Evolutionary conservation across 2,329 filamentous ascomycete species (phyloP).

Genomic region (Aspergillus sclerotialis): DNA sequence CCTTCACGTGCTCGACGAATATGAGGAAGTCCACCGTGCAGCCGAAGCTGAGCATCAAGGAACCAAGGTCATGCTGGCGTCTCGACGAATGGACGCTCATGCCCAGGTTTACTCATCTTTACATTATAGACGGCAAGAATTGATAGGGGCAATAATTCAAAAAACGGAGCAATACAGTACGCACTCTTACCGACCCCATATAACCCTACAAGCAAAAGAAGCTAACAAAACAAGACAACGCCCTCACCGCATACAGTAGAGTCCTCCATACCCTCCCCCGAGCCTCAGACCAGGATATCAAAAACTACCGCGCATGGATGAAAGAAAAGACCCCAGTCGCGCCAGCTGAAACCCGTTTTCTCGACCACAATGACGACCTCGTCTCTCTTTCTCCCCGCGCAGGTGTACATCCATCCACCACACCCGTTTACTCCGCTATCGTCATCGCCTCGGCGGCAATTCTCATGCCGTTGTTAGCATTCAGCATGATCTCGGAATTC

Average conservation of each 20-base stretch:
- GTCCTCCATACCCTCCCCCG: constrained; percentile 39
- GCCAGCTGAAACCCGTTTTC: constrained; percentile 45
- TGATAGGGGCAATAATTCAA: constrained; percentile 49
- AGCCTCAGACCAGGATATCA: constrained; percentile 42
- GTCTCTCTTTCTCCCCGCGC: constrained; percentile 24
- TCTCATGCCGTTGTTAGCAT: constrained; percentile 53
- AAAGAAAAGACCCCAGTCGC: constrained; percentile 43
- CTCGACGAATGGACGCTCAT: constrained; percentile 36
- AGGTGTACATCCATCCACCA: constrained; percentile 9
- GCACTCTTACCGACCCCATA: constrained; percentile 12
- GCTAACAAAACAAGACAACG: constrained; percentile 25
- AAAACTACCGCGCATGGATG: constrained; percentile 50
- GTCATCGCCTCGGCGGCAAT: constrained; percentile 46
- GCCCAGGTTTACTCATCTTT: constrained; percentile 47
- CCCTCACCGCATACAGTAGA: constrained; percentile 41
- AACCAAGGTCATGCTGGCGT: constrained; percentile 27
- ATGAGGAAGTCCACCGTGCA: constrained; percentile 36
- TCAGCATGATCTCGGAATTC: constrained; percentile 51
- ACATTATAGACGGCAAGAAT: constrained; percentile 47
- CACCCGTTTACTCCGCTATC: constrained; percentile 33
- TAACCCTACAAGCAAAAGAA: neutral
- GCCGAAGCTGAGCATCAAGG: constrained; percentile 26
- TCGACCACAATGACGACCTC: constrained; percentile 44
- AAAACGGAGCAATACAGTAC: constrained; percentile 58
- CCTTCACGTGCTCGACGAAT: constrained; percentile 61